Evolutionary conservation across 148 eudicot species (phyloP).

Genomic region (Camellia lanceoleosa): DNA sequence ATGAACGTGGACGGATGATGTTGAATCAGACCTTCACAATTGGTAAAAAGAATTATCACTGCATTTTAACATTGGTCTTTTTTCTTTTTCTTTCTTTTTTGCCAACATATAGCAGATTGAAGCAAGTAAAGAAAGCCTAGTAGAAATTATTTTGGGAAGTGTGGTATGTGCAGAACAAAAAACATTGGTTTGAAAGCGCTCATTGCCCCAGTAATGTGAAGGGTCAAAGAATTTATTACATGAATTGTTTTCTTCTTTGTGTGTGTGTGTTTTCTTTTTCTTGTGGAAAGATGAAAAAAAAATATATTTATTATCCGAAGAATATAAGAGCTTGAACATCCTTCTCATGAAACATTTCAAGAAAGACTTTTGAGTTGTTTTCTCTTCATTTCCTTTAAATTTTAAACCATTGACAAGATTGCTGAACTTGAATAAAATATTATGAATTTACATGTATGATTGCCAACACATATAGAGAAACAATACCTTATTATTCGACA

Average conservation of each 20-base stretch:
- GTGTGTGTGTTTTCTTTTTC: no score
- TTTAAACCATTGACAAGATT: background rate
- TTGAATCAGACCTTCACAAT: slow-evolving; percentile 94
- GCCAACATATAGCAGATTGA: no score
- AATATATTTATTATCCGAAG: background rate
- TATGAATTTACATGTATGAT: background rate
- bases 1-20: slow-evolving; percentile 71
- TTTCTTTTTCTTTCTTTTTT: no score
- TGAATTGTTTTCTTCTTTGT: no score
- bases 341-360: background rate
- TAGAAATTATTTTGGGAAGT: no score
- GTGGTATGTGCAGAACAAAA: no score
- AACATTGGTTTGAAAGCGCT: no score
- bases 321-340: background rate
- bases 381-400: background rate
- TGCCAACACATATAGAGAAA: background rate
- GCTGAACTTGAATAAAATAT: background rate
- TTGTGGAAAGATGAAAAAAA: background rate
- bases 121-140: no score
- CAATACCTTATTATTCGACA: background rate
- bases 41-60: slow-evolving; percentile 37
- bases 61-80: no score
- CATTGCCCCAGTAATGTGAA: no score
- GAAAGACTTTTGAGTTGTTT: background rate
- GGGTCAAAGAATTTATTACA: background rate